phyloP scores from a whole-genome alignment of 805 yeast genomes.

The Lipomyces starkeyi region DNA sequence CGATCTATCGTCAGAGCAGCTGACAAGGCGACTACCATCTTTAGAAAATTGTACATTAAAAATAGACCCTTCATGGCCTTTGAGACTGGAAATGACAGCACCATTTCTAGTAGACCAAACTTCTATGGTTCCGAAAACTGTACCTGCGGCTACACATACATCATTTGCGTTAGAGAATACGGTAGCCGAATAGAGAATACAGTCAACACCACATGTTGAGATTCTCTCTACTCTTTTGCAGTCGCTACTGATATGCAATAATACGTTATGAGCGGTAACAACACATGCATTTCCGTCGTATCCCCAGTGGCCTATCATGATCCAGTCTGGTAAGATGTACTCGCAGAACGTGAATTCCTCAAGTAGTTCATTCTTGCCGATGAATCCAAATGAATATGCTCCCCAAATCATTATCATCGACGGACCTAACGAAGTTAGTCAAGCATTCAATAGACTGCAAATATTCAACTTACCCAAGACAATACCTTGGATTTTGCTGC shows the following conservation, averaged over 20 bases:
- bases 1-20: constrained; percentile 95
- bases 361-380: constrained; percentile 47
- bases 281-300: constrained; percentile 53
- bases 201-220: constrained; percentile 40
- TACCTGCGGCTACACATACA: constrained; percentile 80
- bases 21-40: constrained; percentile 61
- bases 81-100: constrained; percentile 59
- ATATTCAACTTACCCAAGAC: constrained; percentile 43
- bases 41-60: constrained; percentile 74
- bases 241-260: constrained; percentile 51
- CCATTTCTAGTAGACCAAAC: constrained; percentile 68
- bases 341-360: constrained; percentile 36
- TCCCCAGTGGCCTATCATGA: constrained; percentile 63
- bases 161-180: constrained; percentile 54
- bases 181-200: constrained; percentile 83
- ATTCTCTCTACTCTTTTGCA: constrained; percentile 10
- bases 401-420: constrained; percentile 62
- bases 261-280: constrained; percentile 80
- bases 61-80: constrained; percentile 89
- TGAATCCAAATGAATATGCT: constrained; percentile 66
- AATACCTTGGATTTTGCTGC: constrained; percentile 86
- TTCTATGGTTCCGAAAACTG: constrained; percentile 86
- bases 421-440: constrained; percentile 32
- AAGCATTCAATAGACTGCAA: not conserved
- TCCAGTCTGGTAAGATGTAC: constrained; percentile 73